A percentile compares a stretch with the other conserved stretches of the same genome.
phyloP scores from a whole-genome alignment of 352 stramenopile species.

The Globisporangium nodosum region DNA sequence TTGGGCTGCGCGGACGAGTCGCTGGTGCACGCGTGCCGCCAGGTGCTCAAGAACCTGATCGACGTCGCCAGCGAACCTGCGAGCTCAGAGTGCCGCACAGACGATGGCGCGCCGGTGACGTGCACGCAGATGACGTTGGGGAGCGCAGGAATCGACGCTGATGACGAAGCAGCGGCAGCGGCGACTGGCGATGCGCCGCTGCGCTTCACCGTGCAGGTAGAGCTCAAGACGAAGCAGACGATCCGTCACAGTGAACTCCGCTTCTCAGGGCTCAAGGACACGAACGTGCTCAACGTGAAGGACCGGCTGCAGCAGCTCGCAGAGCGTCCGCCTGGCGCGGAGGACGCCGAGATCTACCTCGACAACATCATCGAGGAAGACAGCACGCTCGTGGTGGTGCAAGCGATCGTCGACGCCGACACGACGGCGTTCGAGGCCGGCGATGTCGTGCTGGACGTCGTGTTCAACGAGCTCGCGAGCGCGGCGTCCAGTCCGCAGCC shows the following conservation, averaged over 20 bases:
- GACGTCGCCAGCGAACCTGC: slow-evolving; percentile 38
- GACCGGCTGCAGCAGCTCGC: slow-evolving; percentile 46
- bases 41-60: slow-evolving; percentile 41
- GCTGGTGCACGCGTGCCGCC: slow-evolving; percentile 40
- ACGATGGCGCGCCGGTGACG: slow-evolving; percentile 5
- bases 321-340: slow-evolving; percentile 14
- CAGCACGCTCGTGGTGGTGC: slow-evolving; percentile 62
- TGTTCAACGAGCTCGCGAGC: slow-evolving; percentile 45
- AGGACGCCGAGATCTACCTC: slow-evolving; percentile 49
- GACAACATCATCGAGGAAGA: slow-evolving; percentile 68
- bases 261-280: slow-evolving; percentile 49
- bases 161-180: neutral
- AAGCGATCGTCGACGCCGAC: slow-evolving; percentile 52
- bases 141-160: slow-evolving; percentile 25
- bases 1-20: slow-evolving; percentile 66
- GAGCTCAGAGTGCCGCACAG: slow-evolving; percentile 10
- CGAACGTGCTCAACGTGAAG: slow-evolving; percentile 70
- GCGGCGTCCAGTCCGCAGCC: neutral
- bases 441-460: slow-evolving; percentile 58
- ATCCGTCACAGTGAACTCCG: slow-evolving; percentile 41
- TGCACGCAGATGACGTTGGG: slow-evolving; percentile 41
- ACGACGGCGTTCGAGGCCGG: slow-evolving; percentile 23
- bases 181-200: slow-evolving; percentile 21
- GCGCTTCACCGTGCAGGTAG: slow-evolving; percentile 39
- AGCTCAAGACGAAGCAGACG: slow-evolving; percentile 32